A percentile compares a stretch with the other conserved stretches of the same genome.
phyloP scores from a whole-genome alignment of 306 rosid genomes.

The Medicago ruthenica region DNA sequence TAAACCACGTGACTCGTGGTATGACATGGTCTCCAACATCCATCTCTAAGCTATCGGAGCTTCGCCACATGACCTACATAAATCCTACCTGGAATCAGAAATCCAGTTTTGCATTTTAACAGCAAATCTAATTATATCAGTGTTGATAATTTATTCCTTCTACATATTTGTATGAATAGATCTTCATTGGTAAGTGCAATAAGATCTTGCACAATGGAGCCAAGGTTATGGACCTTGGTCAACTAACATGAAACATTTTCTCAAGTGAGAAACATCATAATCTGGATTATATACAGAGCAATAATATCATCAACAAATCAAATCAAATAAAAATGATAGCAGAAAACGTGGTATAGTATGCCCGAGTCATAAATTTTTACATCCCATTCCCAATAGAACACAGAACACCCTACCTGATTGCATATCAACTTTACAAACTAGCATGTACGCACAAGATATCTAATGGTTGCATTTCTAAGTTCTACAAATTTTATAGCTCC shows the following conservation, averaged over 20 bases:
- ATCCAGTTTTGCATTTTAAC: neutral
- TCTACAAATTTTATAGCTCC: neutral
- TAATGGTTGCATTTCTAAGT: neutral
- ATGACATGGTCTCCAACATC: neutral
- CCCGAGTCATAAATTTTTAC: neutral
- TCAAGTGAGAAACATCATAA: constrained; percentile 31
- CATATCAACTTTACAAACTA: constrained; percentile 27
- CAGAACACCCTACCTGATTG: constrained; percentile 1
- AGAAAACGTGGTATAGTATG: constrained; percentile 8
- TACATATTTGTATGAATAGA: neutral
- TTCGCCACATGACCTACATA: neutral
- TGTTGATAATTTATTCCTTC: constrained; percentile 8
- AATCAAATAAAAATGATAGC: constrained; percentile 14
- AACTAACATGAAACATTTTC: constrained; percentile 21
- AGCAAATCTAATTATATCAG: neutral
- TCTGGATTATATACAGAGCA: neutral
- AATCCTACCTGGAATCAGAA: neutral
- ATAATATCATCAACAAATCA: constrained; percentile 17
- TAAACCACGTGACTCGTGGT: neutral
- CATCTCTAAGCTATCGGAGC: neutral
- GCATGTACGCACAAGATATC: constrained; percentile 11
- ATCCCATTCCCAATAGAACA: constrained; percentile 7
- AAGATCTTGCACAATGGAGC: constrained; percentile 21
- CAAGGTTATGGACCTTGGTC: neutral
- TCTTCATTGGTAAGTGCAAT: constrained; percentile 11